Evolutionary conservation across 768 basidiomycete genomes (phyloP).

Genomic region (Gautieria morchelliformis): DNA sequence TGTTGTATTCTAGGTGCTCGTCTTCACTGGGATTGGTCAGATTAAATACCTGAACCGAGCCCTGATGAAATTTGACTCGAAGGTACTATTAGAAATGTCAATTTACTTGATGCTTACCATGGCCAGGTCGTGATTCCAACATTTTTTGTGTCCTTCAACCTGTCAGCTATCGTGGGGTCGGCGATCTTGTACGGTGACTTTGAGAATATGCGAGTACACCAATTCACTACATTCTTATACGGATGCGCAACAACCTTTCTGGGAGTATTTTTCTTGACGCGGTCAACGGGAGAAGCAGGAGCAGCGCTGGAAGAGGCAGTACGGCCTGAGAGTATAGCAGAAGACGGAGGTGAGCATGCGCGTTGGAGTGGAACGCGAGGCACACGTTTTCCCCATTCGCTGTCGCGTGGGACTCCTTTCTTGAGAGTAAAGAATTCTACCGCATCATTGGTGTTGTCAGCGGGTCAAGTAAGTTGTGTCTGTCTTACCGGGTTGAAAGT

Average conservation of each 20-base stretch:
- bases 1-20: conserved; percentile 40
- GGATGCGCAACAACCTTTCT: conserved; percentile 84
- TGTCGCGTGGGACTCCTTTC: background rate
- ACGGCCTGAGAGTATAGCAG: background rate
- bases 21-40: conserved; percentile 71
- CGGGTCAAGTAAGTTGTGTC: background rate
- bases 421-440: background rate
- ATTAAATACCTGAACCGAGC: conserved; percentile 80
- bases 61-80: conserved; percentile 87
- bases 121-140: conserved; percentile 79
- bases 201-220: conserved; percentile 67
- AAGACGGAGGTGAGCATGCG: background rate
- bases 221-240: conserved; percentile 75
- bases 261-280: conserved; percentile 84
- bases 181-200: conserved; percentile 95
- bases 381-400: background rate
- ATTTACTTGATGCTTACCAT: conserved; percentile 5
- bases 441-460: background rate
- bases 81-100: conserved; percentile 35
- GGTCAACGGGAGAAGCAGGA: conserved; percentile 31
- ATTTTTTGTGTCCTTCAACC: conserved; percentile 91
- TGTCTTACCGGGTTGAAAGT: background rate
- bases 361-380: background rate
- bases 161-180: conserved; percentile 88
- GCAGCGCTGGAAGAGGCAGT: conserved; percentile 16